Evolutionary conservation across 352 stramenopile species (phyloP).

Genomic region (Thraustotheca clavata): DNA sequence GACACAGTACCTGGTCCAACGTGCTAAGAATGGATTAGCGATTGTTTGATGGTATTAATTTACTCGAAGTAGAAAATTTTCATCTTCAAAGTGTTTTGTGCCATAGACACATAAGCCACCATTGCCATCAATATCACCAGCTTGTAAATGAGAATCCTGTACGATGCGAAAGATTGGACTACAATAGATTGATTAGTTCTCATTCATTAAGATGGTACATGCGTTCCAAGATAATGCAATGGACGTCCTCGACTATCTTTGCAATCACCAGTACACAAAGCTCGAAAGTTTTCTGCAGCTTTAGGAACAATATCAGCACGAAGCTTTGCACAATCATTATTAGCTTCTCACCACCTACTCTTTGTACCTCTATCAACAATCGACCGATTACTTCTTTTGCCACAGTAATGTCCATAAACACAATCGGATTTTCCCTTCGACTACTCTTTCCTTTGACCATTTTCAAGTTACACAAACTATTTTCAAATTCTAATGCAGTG

Average conservation of each 20-base stretch:
- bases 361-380: conserved; percentile 85
- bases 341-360: background rate
- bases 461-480: background rate
- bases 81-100: conserved; percentile 76
- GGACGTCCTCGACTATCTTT: conserved; percentile 23
- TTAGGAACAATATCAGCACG: conserved; percentile 90
- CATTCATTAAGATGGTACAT: background rate
- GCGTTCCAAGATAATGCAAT: conserved; percentile 9
- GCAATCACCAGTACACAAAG: conserved; percentile 91
- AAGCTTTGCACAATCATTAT: conserved; percentile 58
- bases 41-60: background rate
- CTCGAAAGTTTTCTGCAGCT: conserved; percentile 95
- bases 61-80: conserved; percentile 87
- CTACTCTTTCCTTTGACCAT: background rate
- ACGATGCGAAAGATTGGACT: conserved; percentile 90
- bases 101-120: conserved; percentile 70
- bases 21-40: conserved; percentile 41
- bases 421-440: conserved; percentile 60
- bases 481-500: background rate
- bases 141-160: conserved; percentile 84
- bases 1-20: conserved; percentile 78
- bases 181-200: background rate
- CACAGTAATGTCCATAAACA: conserved; percentile 95
- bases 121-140: conserved; percentile 84
- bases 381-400: conserved; percentile 73